phyloP scores from a whole-genome alignment of 345 rosid species.

The Citrus hindsii region DNA sequence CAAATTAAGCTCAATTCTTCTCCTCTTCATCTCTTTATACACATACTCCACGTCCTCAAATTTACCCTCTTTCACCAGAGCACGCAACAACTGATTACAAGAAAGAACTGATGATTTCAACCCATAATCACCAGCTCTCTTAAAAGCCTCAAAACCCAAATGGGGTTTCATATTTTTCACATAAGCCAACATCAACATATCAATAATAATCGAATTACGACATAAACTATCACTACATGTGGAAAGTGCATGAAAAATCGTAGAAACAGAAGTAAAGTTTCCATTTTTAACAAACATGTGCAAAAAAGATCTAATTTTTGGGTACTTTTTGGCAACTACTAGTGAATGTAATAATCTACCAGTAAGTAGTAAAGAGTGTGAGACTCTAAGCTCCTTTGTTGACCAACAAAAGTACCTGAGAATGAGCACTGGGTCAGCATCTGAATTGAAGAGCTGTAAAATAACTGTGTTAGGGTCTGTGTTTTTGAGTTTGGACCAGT shows the following conservation, averaged over 20 bases:
- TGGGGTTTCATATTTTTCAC: conserved; percentile 43
- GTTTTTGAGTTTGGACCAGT: conserved; percentile 7
- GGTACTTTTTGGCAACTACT: conserved; percentile 43
- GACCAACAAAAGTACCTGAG: conserved; percentile 73
- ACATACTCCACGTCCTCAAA: conserved; percentile 53
- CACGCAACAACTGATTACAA: conserved; percentile 74
- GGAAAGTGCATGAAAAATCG: conserved; percentile 58
- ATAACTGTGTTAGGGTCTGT: conserved; percentile 23
- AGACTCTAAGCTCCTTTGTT: conserved; percentile 32
- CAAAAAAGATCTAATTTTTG: conserved; percentile 68
- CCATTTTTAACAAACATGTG: conserved; percentile 48
- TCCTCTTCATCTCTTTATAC: conserved; percentile 61
- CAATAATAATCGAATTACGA: conserved; percentile 54
- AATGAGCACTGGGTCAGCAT: conserved; percentile 51
- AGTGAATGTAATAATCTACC: conserved; percentile 53
- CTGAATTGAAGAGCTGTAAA: conserved; percentile 43
- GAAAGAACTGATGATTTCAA: conserved; percentile 58
- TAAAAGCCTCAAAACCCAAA: conserved; percentile 68
- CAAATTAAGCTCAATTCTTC: conserved; percentile 43
- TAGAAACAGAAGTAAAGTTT: conserved; percentile 35
- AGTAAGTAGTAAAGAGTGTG: conserved; percentile 42
- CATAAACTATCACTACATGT: conserved; percentile 45
- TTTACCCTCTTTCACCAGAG: conserved; percentile 47
- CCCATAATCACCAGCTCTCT: conserved; percentile 72
- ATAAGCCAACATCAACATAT: conserved; percentile 70